Conservation (phyloP, 257 asterid species). For the Thymus quinquecostatus region DNA sequence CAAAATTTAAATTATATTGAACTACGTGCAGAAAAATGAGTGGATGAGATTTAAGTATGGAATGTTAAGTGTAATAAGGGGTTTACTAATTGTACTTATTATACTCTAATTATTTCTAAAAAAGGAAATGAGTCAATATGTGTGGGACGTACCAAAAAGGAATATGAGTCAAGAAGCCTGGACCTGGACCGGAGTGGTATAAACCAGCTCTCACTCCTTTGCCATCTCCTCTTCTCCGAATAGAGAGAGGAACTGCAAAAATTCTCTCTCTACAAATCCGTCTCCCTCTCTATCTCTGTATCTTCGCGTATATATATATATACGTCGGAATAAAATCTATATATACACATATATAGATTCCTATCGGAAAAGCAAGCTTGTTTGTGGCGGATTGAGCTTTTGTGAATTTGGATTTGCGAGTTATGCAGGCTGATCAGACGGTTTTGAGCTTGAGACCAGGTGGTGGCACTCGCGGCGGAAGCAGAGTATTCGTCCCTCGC, state of each 20-base stretch:
- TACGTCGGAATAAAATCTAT: slow-evolving; percentile 29
- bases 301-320: slow-evolving; percentile 30
- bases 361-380: not conserved
- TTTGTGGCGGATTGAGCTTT: slow-evolving; percentile 32
- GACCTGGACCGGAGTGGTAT: no score
- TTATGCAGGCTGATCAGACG: slow-evolving; percentile 72
- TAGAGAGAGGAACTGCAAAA: slow-evolving; percentile 55
- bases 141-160: no score
- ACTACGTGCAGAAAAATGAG: no score
- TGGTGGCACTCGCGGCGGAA: slow-evolving; percentile 66
- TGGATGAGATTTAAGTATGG: no score
- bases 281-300: not conserved
- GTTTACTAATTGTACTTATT: no score
- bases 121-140: no score
- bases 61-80: no score
- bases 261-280: slow-evolving; percentile 33
- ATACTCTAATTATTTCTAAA: no score
- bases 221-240: slow-evolving; percentile 32
- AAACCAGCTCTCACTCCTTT: not conserved
- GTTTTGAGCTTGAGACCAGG: slow-evolving; percentile 76
- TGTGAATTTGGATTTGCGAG: slow-evolving; percentile 38
- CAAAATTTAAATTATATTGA: no score
- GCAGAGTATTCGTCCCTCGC: slow-evolving; percentile 58
- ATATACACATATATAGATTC: slow-evolving; percentile 16
- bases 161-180: no score